These are phyloP conservation scores for Gastrodia elata DNA, from an alignment of 106 monocot species.

Conservation along the genomic window DNA sequence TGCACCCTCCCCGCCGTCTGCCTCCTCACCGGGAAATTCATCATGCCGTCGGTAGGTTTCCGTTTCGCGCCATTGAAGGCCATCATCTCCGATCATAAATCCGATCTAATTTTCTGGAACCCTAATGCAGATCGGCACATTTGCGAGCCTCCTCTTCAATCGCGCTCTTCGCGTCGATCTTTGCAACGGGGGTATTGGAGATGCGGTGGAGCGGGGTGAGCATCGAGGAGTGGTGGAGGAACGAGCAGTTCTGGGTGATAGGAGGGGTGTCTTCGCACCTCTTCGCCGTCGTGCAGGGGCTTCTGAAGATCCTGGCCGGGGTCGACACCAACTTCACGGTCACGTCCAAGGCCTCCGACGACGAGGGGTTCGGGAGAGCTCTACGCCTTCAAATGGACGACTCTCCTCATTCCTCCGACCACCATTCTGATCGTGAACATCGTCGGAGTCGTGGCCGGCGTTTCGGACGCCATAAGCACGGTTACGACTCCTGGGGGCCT, in stretches of 20 bases:
- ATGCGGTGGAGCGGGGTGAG: slow-evolving; percentile 71
- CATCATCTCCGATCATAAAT: background rate
- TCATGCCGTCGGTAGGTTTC: slow-evolving; percentile 65
- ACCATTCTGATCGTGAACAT: slow-evolving; percentile 66
- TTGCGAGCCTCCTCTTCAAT: slow-evolving; percentile 80
- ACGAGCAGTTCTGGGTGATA: slow-evolving; percentile 82
- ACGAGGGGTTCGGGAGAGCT: slow-evolving; percentile 71
- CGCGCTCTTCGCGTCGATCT: slow-evolving; percentile 66
- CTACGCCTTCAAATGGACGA: slow-evolving; percentile 88
- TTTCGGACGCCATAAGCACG: slow-evolving; percentile 57
- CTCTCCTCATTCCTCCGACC: slow-evolving; percentile 78
- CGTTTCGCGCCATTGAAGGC: background rate
- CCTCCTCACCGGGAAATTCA: slow-evolving; percentile 87
- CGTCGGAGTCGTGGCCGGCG: slow-evolving; percentile 53
- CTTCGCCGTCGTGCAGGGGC: slow-evolving; percentile 65
- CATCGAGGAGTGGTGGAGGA: slow-evolving; percentile 87
- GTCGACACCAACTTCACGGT: slow-evolving; percentile 76
- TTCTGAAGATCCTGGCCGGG: slow-evolving; percentile 63
- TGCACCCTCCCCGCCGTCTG: slow-evolving; percentile 79
- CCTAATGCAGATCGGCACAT: slow-evolving; percentile 50
- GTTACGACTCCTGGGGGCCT: slow-evolving; percentile 63
- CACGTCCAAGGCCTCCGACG: slow-evolving; percentile 58
- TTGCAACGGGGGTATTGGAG: slow-evolving; percentile 64
- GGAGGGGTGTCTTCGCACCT: slow-evolving; percentile 72
- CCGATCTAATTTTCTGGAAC: background rate